Base-by-base conservation (phyloP, 148 eudicot genomes). In the Persicaria maculosa region DNA sequence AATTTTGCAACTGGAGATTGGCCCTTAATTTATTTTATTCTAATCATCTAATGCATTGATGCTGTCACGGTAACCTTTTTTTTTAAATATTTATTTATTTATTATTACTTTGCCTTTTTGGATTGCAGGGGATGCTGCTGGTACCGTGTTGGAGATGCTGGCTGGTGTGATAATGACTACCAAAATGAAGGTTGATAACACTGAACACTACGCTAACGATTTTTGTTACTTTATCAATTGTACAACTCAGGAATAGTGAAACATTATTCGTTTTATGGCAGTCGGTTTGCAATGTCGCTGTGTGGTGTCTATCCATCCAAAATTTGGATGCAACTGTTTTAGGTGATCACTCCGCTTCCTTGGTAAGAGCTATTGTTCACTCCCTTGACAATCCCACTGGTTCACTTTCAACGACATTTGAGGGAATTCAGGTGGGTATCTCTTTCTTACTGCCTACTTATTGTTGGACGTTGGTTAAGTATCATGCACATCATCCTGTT, bases 221-320 rank as follows among this genome's bases (percentile, higher is more conserved):
- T 52, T 52, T 52, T 52, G n/a, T 52, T 52, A 16, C 11, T 52
- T 52, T 9, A 2, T 52, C n/a, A 52, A 10, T 52, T 10, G 57
- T 10, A 52, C n/a, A 52, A 9, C n/a, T 52, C 11, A 9, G 52
- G 44, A 14, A 15, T 79, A 65, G 83, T 75, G 40, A 64, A 67
- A 44, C 79, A 47, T 53, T 64, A 44, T 50, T 6, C 8, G 72
- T 52, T 62, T 84, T 16, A 47, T 77, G 54, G 46, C 81, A 93
- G 98, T 80, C 84, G 31, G 79, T 93, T 77, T 93, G 98, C 82
- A 93, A 93, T 79, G 78, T 93, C 74, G 97, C 90, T 57, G 94
- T 85, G 22, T 93, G 98, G 98, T 93, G 97, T 79, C 78, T 93
- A 81, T 91, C 98, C 48, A 83, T 93, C 72, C 98, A 93, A 78